Percentiles rank a stretch among this genome's conserved stretches.
Conservation (phyloP, 805 yeast genomes). For the Candida maesae region DNA sequence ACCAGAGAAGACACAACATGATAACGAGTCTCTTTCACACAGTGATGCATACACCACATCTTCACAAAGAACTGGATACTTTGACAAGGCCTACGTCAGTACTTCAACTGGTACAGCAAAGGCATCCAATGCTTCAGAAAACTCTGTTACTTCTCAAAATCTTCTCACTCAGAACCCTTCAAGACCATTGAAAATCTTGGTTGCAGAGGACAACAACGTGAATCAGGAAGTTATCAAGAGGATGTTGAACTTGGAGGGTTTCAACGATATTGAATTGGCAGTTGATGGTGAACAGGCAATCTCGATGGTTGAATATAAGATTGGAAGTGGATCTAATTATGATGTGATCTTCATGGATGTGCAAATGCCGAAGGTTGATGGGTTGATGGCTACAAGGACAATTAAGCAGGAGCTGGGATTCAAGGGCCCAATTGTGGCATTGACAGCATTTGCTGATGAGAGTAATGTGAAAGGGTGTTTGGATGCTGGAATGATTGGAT, state of each 20-base stretch:
- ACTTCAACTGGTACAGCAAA: slow-evolving; percentile 40
- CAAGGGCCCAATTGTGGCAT: slow-evolving; percentile 79
- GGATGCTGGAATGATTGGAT: slow-evolving; percentile 90
- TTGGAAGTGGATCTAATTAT: slow-evolving; percentile 35
- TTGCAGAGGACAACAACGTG: slow-evolving; percentile 92
- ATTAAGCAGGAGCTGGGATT: slow-evolving; percentile 68
- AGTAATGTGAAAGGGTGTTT: slow-evolving; percentile 82
- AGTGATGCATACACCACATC: slow-evolving; percentile 11
- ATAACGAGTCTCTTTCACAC: neutral
- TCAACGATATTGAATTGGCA: slow-evolving; percentile 67
- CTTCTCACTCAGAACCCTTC: slow-evolving; percentile 7
- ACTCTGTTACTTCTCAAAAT: slow-evolving; percentile 6
- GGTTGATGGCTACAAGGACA: slow-evolving; percentile 73
- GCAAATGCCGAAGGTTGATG: slow-evolving; percentile 95
- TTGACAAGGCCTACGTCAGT: slow-evolving; percentile 24
- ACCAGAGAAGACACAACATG: slow-evolving; percentile 13
- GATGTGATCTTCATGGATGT: slow-evolving; percentile 94
- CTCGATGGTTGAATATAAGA: slow-evolving; percentile 44
- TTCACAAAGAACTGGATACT: slow-evolving; percentile 14
- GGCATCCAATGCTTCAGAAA: slow-evolving; percentile 4
- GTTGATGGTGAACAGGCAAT: slow-evolving; percentile 91
- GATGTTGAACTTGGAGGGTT: slow-evolving; percentile 84
- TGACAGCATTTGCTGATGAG: slow-evolving; percentile 94
- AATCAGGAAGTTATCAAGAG: slow-evolving; percentile 92
- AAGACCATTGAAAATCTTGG: slow-evolving; percentile 49